Base-by-base conservation (phyloP, 2,329 filamentous ascomycete species). In the Mariannaea elegans region DNA sequence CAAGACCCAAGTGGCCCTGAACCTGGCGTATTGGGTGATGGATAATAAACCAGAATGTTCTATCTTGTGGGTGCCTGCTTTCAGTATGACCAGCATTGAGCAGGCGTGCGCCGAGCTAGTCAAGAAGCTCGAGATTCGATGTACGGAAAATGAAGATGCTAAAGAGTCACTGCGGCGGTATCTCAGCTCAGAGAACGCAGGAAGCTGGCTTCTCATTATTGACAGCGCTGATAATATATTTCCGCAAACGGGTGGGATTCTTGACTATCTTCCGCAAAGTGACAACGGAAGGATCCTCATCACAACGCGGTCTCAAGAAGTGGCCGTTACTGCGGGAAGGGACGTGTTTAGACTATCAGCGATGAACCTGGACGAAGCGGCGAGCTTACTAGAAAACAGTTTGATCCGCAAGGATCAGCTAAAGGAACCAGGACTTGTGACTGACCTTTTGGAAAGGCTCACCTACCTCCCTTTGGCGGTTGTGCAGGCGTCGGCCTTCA, bases 151-250 rank as follows among this genome's bases (percentile, higher is more conserved):
- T 59, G 75, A 78, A 44, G 88, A 91, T 2, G 61, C 68, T 87
- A 82, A 84, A 52, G 85, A 88, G 65, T 81, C 86, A 74, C 87
- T 91, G 65, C 79, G 84, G 9, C 46, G 49, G 4, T 63, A 74
- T 18, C 65, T 78, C 1, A 68, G 60, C 38, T 72, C 68, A 0
- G 62, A 68, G n/a, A 56, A 49, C 3, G 54, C 67, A 0, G 72
- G 75, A 7, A 68, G 61, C 31, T 81, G 76, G 78, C 65, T 81
- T 34, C 62, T 81, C 1, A 65, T 82, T 2, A 61, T 81, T 5
- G 76, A 80, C 47, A 82, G 81, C 56, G 76, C 75, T 24, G 3
- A 8, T n/a, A 31, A 38, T 38, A 7, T n/a, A n/a, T n/a, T n/a
- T n/a, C n/a, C n/a, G n/a, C n/a, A n/a, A 14, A 7, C 31, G n/a